A percentile compares a stretch with the other conserved stretches of the same genome.
These are phyloP conservation scores for Ascochyta clinopodiicola DNA, from an alignment of 2,329 filamentous ascomycete genomes.

Conservation along the genomic window DNA sequence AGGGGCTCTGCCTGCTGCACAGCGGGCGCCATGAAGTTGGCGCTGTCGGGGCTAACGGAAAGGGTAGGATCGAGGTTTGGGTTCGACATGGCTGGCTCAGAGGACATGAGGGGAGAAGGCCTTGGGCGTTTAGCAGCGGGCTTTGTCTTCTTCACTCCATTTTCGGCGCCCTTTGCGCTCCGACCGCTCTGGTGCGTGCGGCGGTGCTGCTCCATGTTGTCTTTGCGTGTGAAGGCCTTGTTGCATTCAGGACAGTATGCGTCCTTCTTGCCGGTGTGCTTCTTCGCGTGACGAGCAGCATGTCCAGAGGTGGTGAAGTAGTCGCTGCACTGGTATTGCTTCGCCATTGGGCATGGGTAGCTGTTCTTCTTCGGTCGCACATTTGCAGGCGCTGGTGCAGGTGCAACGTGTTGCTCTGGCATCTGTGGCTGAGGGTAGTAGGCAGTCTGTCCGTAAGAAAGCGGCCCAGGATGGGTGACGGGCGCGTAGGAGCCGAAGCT, in stretches of 20 bases:
- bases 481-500: slow-evolving; percentile 33
- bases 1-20: slow-evolving; percentile 38
- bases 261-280: slow-evolving; percentile 81
- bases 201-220: slow-evolving; percentile 88
- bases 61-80: slow-evolving; percentile 39
- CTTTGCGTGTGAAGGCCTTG: slow-evolving; percentile 81
- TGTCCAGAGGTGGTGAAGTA: slow-evolving; percentile 86
- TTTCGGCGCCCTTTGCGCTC: slow-evolving; percentile 46
- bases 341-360: slow-evolving; percentile 76
- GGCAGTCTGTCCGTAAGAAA: slow-evolving; percentile 26
- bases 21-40: slow-evolving; percentile 36
- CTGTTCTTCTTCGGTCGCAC: slow-evolving; percentile 65
- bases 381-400: slow-evolving; percentile 51
- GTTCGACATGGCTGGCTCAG: slow-evolving; percentile 27
- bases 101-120: slow-evolving; percentile 40
- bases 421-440: slow-evolving; percentile 29
- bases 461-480: slow-evolving; percentile 32
- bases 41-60: slow-evolving; percentile 35
- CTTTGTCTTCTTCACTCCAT: slow-evolving; percentile 49
- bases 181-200: slow-evolving; percentile 71
- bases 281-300: slow-evolving; percentile 83
- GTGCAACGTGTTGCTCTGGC: slow-evolving; percentile 37
- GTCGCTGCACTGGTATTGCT: slow-evolving; percentile 75
- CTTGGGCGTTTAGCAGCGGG: slow-evolving; percentile 43
- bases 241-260: slow-evolving; percentile 74